Conservation (phyloP, 768 basidiomycete species). For the Pisolithus orientalis region DNA sequence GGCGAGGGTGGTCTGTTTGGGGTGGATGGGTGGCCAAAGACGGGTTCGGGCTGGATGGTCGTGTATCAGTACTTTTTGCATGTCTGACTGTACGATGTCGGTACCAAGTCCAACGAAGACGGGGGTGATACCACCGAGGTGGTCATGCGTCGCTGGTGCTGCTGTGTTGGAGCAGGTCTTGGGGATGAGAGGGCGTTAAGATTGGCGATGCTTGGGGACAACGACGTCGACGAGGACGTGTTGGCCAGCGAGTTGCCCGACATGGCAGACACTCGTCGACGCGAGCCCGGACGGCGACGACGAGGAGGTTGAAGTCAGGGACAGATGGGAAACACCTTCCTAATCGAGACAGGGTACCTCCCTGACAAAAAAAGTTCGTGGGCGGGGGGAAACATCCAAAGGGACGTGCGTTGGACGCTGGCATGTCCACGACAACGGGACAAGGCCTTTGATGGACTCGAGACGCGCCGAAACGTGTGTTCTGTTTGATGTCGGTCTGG, state of each 20-base stretch:
- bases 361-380: constrained; percentile 13
- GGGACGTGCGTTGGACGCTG: constrained; percentile 6
- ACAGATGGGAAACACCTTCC: constrained; percentile 17
- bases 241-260: constrained; percentile 20
- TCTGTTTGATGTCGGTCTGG: not conserved
- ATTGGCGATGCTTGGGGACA: constrained; percentile 27
- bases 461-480: constrained; percentile 32
- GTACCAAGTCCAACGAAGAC: constrained; percentile 36
- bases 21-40: constrained; percentile 30
- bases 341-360: constrained; percentile 3
- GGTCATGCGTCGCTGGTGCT: constrained; percentile 34
- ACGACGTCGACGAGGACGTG: constrained; percentile 27
- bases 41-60: constrained; percentile 37
- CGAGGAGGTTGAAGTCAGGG: constrained; percentile 8
- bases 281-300: constrained; percentile 5
- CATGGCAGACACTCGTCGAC: constrained; percentile 12
- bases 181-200: constrained; percentile 28
- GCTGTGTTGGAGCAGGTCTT: constrained; percentile 14
- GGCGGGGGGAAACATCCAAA: constrained; percentile 4
- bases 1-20: constrained; percentile 60
- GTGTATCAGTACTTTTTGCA: constrained; percentile 6
- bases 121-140: constrained; percentile 33
- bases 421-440: constrained; percentile 28
- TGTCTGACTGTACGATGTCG: constrained; percentile 1
- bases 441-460: constrained; percentile 20